A percentile compares a stretch with the other conserved stretches of the same genome.
Conservation (phyloP, 78 protist genomes). For the Bodo saltans region DNA sequence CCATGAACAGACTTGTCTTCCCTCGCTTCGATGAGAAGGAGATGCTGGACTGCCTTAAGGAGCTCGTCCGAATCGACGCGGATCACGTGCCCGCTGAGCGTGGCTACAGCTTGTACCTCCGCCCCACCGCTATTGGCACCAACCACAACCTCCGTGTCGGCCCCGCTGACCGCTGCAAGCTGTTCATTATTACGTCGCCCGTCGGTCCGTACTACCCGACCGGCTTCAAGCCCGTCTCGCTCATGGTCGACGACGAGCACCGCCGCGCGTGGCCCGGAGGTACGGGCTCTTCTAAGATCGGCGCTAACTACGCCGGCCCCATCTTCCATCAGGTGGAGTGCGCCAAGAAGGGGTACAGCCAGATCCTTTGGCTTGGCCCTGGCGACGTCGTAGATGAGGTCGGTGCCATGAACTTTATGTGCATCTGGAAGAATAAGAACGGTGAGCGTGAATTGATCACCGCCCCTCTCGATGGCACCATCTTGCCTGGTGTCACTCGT, state of each 20-base stretch:
- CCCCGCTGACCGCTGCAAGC: slow-evolving; percentile 28
- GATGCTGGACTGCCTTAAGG: slow-evolving; percentile 71
- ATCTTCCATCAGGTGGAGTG: slow-evolving; percentile 77
- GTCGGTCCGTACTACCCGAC: slow-evolving; percentile 94
- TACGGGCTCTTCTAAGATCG: slow-evolving; percentile 70
- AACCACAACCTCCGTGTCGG: slow-evolving; percentile 72
- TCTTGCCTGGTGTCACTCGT: slow-evolving; percentile 96
- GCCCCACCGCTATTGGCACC: slow-evolving; percentile 92
- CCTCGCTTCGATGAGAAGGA: slow-evolving; percentile 71
- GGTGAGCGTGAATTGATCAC: slow-evolving; percentile 55
- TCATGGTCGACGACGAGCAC: slow-evolving; percentile 69
- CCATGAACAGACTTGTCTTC: slow-evolving; percentile 72
- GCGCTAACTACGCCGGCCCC: slow-evolving; percentile 93
- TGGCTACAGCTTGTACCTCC: slow-evolving; percentile 91
- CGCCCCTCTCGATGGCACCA: slow-evolving; percentile 84
- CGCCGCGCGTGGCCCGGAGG: slow-evolving; percentile 79
- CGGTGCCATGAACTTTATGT: slow-evolving; percentile 95
- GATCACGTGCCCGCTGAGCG: slow-evolving; percentile 84
- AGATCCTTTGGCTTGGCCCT: slow-evolving; percentile 93
- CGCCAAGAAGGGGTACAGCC: slow-evolving; percentile 80
- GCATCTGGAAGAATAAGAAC: slow-evolving; percentile 70
- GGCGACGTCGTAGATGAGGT: slow-evolving; percentile 88
- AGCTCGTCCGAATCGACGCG: slow-evolving; percentile 72
- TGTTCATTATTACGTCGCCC: slow-evolving; percentile 81
- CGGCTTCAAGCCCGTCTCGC: slow-evolving; percentile 89